Conservation (phyloP, 306 rosid genomes). For the Rosa lucieae region DNA sequence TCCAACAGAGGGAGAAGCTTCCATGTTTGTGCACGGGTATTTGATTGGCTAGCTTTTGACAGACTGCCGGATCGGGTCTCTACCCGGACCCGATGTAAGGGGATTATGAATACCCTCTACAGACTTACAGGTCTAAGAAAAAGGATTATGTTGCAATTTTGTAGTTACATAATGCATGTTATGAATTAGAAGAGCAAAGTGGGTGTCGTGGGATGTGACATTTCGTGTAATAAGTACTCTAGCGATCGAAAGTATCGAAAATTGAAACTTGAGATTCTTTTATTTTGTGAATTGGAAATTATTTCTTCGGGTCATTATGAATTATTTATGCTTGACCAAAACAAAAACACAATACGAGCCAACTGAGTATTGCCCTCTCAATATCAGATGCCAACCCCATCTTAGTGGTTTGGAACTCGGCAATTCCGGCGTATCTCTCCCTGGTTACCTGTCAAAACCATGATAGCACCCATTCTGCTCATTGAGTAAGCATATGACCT, state of each 20-base stretch:
- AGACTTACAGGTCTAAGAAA: too few species aligned
- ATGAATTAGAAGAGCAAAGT: conserved; percentile 21
- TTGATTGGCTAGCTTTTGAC: too few species aligned
- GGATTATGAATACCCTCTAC: too few species aligned
- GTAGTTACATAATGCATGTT: neutral
- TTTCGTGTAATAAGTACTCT: conserved; percentile 10
- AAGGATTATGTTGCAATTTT: too few species aligned
- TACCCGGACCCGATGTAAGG: too few species aligned
- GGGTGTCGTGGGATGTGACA: conserved; percentile 24
- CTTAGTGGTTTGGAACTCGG: conserved; percentile 40
- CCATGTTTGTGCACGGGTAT: too few species aligned
- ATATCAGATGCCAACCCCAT: conserved; percentile 19
- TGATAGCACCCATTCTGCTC: conserved; percentile 61
- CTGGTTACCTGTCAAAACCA: conserved; percentile 60
- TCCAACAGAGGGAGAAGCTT: too few species aligned
- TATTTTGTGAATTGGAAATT: conserved; percentile 14
- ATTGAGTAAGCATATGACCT: conserved; percentile 61
- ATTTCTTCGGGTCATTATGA: conserved; percentile 26
- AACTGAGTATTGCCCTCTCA: conserved; percentile 12
- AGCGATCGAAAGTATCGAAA: conserved; percentile 22
- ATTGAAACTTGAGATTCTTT: conserved; percentile 3
- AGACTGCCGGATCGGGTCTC: too few species aligned
- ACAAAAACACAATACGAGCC: conserved; percentile 30
- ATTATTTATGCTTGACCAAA: conserved; percentile 37
- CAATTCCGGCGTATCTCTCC: conserved; percentile 74